A percentile compares a stretch with the other conserved stretches of the same genome.
phyloP scores from a whole-genome alignment of 140 eudicot genomes.

The Stevia rebaudiana region DNA sequence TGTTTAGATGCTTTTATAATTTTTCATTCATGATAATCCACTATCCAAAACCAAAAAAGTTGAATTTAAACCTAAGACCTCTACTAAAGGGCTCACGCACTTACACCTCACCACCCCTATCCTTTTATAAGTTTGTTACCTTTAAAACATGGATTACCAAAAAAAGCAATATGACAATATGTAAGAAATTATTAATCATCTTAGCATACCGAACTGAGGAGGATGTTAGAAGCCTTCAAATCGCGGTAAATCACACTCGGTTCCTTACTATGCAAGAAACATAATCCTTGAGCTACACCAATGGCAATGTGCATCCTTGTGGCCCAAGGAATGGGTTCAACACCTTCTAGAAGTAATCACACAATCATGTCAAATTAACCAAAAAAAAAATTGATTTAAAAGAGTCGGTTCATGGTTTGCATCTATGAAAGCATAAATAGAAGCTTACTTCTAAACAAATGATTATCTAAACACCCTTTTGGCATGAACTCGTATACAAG shows the following conservation, averaged over 20 bases:
- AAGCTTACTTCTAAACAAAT: constrained; percentile 65
- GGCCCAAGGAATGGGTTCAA: constrained; percentile 71
- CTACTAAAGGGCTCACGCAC: neutral
- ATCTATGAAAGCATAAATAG: neutral
- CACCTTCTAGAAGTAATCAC: constrained; percentile 51
- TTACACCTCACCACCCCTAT: too few species aligned
- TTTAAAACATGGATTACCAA: too few species aligned
- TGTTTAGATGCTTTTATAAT: too few species aligned
- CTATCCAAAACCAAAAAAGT: too few species aligned
- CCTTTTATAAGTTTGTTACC: too few species aligned
- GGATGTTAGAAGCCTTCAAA: constrained; percentile 68
- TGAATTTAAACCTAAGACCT: too few species aligned
- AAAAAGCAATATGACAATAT: too few species aligned
- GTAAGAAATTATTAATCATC: too few species aligned
- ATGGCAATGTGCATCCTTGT: constrained; percentile 62
- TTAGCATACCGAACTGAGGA: constrained; percentile 60
- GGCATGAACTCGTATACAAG: constrained; percentile 78
- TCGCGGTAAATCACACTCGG: constrained; percentile 70
- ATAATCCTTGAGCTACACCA: constrained; percentile 72
- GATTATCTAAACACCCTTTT: constrained; percentile 68
- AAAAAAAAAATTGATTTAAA: neutral
- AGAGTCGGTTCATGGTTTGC: neutral
- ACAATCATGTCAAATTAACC: neutral
- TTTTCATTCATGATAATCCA: too few species aligned
- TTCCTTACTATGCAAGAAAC: constrained; percentile 64